Conservation (phyloP, 345 rosid genomes). For the Citropsis articulata region DNA sequence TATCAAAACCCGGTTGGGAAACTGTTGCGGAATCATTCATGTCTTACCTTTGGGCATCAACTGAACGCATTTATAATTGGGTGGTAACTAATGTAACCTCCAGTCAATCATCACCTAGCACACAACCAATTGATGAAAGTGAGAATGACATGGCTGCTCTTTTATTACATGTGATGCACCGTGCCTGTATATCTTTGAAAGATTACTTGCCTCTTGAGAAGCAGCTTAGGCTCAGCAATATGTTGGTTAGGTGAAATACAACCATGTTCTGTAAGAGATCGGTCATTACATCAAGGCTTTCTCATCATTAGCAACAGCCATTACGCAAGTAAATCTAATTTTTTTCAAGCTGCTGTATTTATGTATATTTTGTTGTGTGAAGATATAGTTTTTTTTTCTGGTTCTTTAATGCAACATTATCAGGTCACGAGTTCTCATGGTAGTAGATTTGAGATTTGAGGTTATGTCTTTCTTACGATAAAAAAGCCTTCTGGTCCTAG, state of each 20-base stretch:
- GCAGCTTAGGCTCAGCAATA: conserved; percentile 66
- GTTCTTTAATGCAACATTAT: background rate
- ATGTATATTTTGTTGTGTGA: background rate
- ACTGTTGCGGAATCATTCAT: conserved; percentile 46
- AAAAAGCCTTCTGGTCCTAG: too few species aligned
- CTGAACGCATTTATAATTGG: conserved; percentile 64
- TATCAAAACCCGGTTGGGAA: conserved; percentile 60
- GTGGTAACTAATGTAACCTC: conserved; percentile 18
- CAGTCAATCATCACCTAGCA: conserved; percentile 18
- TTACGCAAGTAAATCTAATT: background rate
- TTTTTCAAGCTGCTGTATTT: background rate
- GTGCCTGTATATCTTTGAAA: conserved; percentile 49
- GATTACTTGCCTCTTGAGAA: conserved; percentile 66
- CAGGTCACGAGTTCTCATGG: background rate
- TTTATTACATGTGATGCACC: conserved; percentile 51
- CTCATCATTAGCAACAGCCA: background rate
- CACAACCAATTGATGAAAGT: conserved; percentile 38
- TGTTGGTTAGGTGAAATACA: conserved; percentile 27
- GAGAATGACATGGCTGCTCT: conserved; percentile 42
- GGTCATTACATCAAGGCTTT: background rate
- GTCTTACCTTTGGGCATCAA: conserved; percentile 51
- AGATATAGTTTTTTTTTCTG: background rate
- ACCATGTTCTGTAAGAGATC: background rate
- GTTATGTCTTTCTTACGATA: too few species aligned
- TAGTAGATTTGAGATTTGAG: background rate